phyloP scores from a whole-genome alignment of 805 yeast species.

The Ogataea methylovora region DNA sequence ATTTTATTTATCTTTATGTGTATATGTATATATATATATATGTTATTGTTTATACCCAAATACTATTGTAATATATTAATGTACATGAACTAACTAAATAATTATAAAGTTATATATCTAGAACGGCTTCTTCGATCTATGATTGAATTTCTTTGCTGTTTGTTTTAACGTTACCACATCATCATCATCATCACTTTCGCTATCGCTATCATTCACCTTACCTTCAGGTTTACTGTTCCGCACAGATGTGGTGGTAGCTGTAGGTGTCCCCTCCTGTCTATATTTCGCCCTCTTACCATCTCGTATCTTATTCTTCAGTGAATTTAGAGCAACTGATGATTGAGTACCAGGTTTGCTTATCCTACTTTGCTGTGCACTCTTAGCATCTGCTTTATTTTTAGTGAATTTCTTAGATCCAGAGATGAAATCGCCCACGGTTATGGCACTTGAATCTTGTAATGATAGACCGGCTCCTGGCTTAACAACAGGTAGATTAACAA shows the following conservation, averaged over 20 bases:
- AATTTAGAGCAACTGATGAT: constrained; percentile 13
- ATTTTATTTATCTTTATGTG: neutral
- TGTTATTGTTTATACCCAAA: no score
- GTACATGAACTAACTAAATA: neutral
- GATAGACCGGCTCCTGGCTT: constrained; percentile 23
- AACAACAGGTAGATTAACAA: constrained; percentile 14
- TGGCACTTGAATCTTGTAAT: constrained; percentile 4
- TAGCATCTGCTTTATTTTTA: constrained; percentile 3
- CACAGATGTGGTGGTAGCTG: neutral
- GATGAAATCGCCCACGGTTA: constrained; percentile 14
- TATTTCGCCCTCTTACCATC: constrained; percentile 10
- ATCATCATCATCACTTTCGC: constrained; percentile 16
- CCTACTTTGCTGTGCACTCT: constrained; percentile 3
- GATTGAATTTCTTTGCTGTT: constrained; percentile 1
- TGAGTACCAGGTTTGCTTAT: constrained; percentile 5
- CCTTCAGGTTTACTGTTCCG: neutral
- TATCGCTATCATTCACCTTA: constrained; percentile 2
- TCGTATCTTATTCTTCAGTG: constrained; percentile 21
- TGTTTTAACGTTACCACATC: constrained; percentile 13
- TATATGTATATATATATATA: neutral
- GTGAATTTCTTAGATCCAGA: constrained; percentile 6
- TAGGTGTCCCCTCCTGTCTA: neutral
- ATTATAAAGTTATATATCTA: constrained; percentile 1
- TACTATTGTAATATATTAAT: neutral
- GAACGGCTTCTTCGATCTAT: constrained; percentile 16